Evolutionary conservation across 169 alveolate genomes (phyloP), one percentile per base, ranked within the genome.

Genomic region (Amoebophrya sp.): DNA sequence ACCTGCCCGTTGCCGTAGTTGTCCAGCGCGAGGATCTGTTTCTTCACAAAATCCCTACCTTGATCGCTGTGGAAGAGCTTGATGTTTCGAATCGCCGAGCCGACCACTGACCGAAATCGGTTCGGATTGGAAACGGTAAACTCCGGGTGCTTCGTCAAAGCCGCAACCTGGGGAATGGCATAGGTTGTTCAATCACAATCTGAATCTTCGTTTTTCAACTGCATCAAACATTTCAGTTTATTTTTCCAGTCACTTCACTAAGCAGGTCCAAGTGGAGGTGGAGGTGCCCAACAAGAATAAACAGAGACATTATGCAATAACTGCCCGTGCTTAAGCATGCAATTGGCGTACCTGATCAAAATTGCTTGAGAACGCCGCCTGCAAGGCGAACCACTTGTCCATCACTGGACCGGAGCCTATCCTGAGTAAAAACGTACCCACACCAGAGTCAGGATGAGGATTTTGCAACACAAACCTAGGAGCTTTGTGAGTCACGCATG

Each of bases 341-440:
- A 47, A 47, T 47, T 47, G 29, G 7, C 18, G 66, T 7, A 47
- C 18, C 29, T 47, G 7, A 18, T 18, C 18, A 18, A 47, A 47
- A 18, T 47, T 47, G 29, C 29, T 7, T 25, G 83, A 0, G 83
- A 25, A 66, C 83, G 10, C 1, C 32, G 83, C 12, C 35, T 66
- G 83, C 35, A 66, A 25, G 35, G 83, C 29, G 35, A 66, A 66
- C 83, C 83, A 66, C 83, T 66, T 66, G 83, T 66, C 83, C 83
- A 66, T 66, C 83, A 66, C 83, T 2, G 83, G 83, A 0, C 83
- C 83, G 7, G 83, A 66, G 35, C 18, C 18, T 3, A 7, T 47
- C 18, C 18, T 47, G 29, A 12, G 7, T 18, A 18, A 7, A 47
- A 47, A 47, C 66, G 7, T 18, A 47, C 18, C 7, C 29, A 47